Percentiles rank a stretch among this genome's conserved stretches.
Conservation (phyloP, 495 filamentous ascomycete genomes). For the Penicillium subrubescens region DNA sequence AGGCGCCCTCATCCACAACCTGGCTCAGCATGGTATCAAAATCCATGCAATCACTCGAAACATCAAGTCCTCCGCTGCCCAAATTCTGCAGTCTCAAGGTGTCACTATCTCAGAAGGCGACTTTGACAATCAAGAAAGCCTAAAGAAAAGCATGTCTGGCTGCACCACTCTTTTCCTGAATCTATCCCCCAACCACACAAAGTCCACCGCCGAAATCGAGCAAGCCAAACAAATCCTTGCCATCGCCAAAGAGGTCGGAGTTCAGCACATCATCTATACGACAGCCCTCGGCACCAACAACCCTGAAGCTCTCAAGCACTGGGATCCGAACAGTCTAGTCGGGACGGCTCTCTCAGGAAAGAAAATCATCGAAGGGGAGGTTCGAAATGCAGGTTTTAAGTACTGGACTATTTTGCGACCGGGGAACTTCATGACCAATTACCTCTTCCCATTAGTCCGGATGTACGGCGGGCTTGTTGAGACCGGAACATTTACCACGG, state of each 20-base stretch:
- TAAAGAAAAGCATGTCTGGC: conserved; percentile 38
- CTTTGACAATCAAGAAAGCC: conserved; percentile 41
- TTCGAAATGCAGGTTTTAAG: conserved; percentile 36
- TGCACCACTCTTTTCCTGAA: conserved; percentile 53
- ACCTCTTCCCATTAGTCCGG: conserved; percentile 34
- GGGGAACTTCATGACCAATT: conserved; percentile 55
- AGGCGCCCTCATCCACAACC: conserved; percentile 39
- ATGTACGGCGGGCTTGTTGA: conserved; percentile 42
- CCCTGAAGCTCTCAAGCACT: conserved; percentile 26
- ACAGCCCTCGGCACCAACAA: conserved; percentile 31
- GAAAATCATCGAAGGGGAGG: conserved; percentile 34
- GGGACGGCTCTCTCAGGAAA: conserved; percentile 37
- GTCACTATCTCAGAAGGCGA: conserved; percentile 42
- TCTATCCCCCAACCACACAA: conserved; percentile 33
- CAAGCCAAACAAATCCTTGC: conserved; percentile 43
- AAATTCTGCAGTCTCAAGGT: conserved; percentile 37
- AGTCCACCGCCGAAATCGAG: conserved; percentile 29
- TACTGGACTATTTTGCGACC: conserved; percentile 48
- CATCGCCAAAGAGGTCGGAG: conserved; percentile 41
- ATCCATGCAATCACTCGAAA: conserved; percentile 48
- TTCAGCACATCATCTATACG: conserved; percentile 47
- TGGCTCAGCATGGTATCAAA: conserved; percentile 36
- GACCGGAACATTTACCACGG: conserved; percentile 36
- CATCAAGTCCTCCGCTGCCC: conserved; percentile 33
- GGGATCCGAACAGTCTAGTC: conserved; percentile 27